These are phyloP conservation scores for Annona squamosa DNA, from an alignment of 164 flowering plant genomes.

Conservation along the genomic window DNA sequence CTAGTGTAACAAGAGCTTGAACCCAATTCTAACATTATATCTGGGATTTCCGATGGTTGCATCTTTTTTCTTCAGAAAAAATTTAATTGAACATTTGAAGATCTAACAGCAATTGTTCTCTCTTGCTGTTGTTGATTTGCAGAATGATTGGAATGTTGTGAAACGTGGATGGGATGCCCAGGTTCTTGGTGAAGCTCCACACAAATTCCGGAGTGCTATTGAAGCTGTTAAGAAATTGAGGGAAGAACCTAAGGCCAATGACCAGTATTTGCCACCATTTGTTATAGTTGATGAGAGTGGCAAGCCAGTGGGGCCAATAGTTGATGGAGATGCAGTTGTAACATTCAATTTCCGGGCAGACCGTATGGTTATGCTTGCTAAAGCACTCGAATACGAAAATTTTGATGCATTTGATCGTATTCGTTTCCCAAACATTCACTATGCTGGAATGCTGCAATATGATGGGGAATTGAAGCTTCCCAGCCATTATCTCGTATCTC, in stretches of 20 bases:
- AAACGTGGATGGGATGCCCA: conserved; percentile 99
- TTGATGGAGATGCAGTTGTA: conserved; percentile 98
- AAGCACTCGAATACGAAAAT: conserved; percentile 82
- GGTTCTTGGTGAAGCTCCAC: conserved; percentile 97
- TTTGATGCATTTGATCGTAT: conserved; percentile 90
- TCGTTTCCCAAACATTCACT: conserved; percentile 79
- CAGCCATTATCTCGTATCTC: conserved; percentile 71
- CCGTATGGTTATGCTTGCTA: conserved; percentile 94
- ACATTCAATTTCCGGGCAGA: conserved; percentile 92
- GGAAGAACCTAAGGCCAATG: conserved; percentile 46
- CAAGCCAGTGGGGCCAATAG: conserved; percentile 79
- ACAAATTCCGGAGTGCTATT: conserved; percentile 67
- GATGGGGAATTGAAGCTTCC: conserved; percentile 97
- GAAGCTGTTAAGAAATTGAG: conserved; percentile 85
- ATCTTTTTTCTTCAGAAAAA: too few species aligned
- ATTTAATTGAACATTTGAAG: too few species aligned
- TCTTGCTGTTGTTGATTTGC: conserved; percentile 9
- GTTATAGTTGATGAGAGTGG: conserved; percentile 84
- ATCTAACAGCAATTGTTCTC: neutral
- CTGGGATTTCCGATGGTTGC: neutral
- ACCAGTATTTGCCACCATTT: conserved; percentile 90
- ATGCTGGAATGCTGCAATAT: conserved; percentile 98
- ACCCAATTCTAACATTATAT: neutral
- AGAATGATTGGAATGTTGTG: conserved; percentile 95
- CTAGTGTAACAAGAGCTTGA: neutral